Conservation (phyloP, 129 eudicot species). For the Flaveria robusta region DNA sequence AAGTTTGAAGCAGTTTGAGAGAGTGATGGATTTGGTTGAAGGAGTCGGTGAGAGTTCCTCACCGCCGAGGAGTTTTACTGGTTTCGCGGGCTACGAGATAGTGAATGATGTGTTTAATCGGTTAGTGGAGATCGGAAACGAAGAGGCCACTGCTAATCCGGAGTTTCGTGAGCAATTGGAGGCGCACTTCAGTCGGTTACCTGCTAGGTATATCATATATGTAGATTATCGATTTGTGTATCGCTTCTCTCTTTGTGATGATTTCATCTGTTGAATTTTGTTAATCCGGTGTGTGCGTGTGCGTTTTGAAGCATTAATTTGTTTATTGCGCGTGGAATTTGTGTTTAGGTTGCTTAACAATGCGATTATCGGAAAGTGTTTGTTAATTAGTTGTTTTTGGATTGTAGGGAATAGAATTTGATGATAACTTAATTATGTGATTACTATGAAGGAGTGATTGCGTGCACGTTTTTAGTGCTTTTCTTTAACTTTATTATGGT, state of each 20-base stretch:
- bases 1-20: not conserved
- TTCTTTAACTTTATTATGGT: constrained; percentile 24
- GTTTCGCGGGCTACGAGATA: constrained; percentile 48
- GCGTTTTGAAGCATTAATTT: constrained; percentile 7
- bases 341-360: constrained; percentile 31
- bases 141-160: constrained; percentile 55
- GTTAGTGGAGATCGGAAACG: constrained; percentile 54
- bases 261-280: constrained; percentile 10
- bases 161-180: constrained; percentile 66
- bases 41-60: constrained; percentile 93
- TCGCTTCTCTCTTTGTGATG: not conserved
- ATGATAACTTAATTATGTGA: constrained; percentile 12
- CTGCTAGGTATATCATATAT: constrained; percentile 53
- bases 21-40: constrained; percentile 76
- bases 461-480: constrained; percentile 30
- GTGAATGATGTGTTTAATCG: constrained; percentile 78
- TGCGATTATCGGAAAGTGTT: constrained; percentile 34
- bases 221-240: not conserved
- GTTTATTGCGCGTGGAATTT: constrained; percentile 22
- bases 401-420: constrained; percentile 29
- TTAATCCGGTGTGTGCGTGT: not conserved
- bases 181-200: constrained; percentile 79
- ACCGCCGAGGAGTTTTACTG: constrained; percentile 60
- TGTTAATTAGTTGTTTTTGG: constrained; percentile 25
- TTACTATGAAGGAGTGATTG: constrained; percentile 28